Base-by-base conservation (phyloP, 208 protist genomes). In the Leishmania turanica region DNA sequence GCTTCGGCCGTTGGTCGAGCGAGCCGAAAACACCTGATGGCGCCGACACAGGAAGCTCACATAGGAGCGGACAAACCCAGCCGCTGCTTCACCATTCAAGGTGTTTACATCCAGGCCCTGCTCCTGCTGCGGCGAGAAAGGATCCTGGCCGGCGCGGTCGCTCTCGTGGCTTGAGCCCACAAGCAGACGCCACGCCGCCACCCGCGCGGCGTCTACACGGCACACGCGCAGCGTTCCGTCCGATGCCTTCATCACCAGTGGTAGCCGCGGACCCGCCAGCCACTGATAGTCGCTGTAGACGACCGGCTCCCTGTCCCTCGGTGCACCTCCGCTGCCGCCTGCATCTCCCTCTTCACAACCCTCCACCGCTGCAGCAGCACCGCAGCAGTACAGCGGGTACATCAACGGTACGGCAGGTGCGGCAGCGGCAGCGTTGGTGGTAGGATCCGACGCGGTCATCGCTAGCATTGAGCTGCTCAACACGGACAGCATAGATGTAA, bases 151-250 rank as follows among this genome's bases (percentile, higher is more conserved):
- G 31, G 8, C 6, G 74, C 4, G 24, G 40, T 64, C 24, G 7
- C 34, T 75, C 31, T 8, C 70, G 8, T 24, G n/a, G 47, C 75
- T 69, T 1, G 17, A 31, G 11, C 42, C 69, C 76, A 72, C 31
- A 40, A 84, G 69, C 37, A 80, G 62, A 60, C 79, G 62, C 77
- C 77, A 85, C 73, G 75, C 77, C 77, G 82, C 77, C 62, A 82
- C 2, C 17, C 49, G 60, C 27, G 34, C 73, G 27, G 70, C 8
- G 47, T 82, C 73, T 51, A 85, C 45, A 45, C 65, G 34, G 60
- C 82, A 85, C 27, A 49, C 31, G n/a, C 64, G 73, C 51, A 85
- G 42, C 7, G 40, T 47, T 42, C 82, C 82, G 45, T 78, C 73
- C 21, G 17, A 49, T 5, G 65, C 64, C 42, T 31, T 51, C 13